Evolutionary conservation across 73 alveolate genomes (phyloP), one percentile per base, ranked within the genome.

Genomic region (Paraurostyla sp.): DNA sequence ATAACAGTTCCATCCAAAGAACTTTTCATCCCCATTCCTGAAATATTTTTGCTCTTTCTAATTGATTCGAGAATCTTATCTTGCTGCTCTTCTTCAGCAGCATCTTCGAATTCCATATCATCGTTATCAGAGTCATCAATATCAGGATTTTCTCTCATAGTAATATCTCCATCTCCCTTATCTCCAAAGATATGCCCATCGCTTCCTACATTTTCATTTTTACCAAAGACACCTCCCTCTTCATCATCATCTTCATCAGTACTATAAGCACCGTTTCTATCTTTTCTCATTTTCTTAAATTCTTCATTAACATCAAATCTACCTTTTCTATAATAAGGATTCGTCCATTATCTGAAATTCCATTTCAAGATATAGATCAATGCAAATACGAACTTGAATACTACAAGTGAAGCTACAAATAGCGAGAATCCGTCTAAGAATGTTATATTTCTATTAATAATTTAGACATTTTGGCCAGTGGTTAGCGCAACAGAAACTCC

Each of bases 101-200:
- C 89, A 54, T 78, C 89, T 4, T 49, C 76, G 40, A 78, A 78
- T 38, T 78, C 89, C 11, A 36, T 35, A 36, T 78, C 78, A 54
- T 78, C 89, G 62, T 78, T 52, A 52, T 78, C 89, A 7, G 89
- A 78, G 32, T 78, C 89, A 51, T 78, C 80, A 20, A 54, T 49
- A 0, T 78, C 65, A 0, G 0, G 35, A 25, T 54, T 54, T 13
- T 78, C 76, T 36, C 33, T 49, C 13, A n/a, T 54, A 32, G 58
- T 49, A 23, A 43, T 49, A 23, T 48, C 40, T 1, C 62, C 58
- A 18, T 78, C 89, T 3, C 11, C 43, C 13, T 22, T 25, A 23
- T 54, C 9, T 42, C 40, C 52, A 36, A 45, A 29, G 22, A 50
- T 33, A 22, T 29, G 22, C 13, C 22, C 20, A 45, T 42, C 30